Conservation (phyloP, 352 stramenopile species). For the Pythium guiyangense region DNA sequence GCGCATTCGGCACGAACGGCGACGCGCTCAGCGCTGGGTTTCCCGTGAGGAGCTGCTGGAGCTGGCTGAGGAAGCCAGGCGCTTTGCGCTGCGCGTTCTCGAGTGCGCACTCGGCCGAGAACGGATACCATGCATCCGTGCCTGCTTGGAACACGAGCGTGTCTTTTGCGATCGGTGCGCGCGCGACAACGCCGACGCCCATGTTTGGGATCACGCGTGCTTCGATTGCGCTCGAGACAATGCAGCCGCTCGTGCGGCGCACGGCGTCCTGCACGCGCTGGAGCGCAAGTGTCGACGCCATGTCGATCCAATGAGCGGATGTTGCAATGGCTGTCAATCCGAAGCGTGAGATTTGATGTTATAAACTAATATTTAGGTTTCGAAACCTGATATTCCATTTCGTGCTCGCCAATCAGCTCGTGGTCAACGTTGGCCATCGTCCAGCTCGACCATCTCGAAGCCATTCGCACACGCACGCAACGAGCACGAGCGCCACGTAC, state of each 20-base stretch:
- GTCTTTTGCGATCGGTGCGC: slow-evolving; percentile 47
- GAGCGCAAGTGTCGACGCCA: slow-evolving; percentile 18
- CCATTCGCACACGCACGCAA: background rate
- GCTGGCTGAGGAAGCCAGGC: slow-evolving; percentile 55
- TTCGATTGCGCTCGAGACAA: slow-evolving; percentile 52
- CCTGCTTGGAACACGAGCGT: slow-evolving; percentile 58
- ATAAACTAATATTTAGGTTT: too few relatives aligned
- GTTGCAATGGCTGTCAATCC: slow-evolving; percentile 1
- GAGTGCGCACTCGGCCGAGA: slow-evolving; percentile 69
- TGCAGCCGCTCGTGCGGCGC: slow-evolving; percentile 40
- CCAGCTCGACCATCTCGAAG: slow-evolving; percentile 4
- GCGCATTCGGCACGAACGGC: slow-evolving; percentile 54
- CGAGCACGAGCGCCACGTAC: background rate
- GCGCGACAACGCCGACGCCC: slow-evolving; percentile 61
- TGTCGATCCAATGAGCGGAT: slow-evolving; percentile 9
- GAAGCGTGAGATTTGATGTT: background rate
- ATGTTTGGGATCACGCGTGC: slow-evolving; percentile 42
- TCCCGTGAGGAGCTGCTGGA: slow-evolving; percentile 41
- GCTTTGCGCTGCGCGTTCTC: slow-evolving; percentile 56
- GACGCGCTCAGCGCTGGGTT: slow-evolving; percentile 23
- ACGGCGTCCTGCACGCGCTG: slow-evolving; percentile 49
- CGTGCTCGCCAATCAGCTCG: background rate
- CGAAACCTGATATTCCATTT: background rate
- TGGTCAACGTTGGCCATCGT: background rate
- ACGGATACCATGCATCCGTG: slow-evolving; percentile 58